phyloP scores from a whole-genome alignment of 2,329 filamentous ascomycete genomes.

The Paradendryphiella salina region DNA sequence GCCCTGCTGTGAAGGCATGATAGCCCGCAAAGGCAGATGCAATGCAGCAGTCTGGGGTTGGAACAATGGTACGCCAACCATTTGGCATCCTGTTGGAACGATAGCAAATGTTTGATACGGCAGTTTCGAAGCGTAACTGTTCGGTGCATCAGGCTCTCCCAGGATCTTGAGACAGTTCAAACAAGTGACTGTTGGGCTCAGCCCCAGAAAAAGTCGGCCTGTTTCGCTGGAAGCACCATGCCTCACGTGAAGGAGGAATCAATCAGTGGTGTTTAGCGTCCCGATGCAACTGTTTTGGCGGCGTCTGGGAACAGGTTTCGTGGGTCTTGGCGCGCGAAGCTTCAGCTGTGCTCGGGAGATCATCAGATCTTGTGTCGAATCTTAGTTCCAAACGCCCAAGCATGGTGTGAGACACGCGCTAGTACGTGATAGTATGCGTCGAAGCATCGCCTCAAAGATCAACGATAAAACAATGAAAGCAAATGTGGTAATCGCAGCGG shows the following conservation, averaged over 20 bases:
- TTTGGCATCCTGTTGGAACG: constrained; percentile 3
- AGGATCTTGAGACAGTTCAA: constrained; percentile 8
- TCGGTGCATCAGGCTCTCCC: constrained; percentile 19
- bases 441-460: neutral
- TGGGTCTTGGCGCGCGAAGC: constrained; percentile 34
- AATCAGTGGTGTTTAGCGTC: constrained; percentile 30
- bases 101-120: constrained; percentile 20
- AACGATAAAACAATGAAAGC: neutral
- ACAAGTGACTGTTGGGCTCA: constrained; percentile 7
- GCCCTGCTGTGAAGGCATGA: constrained; percentile 12
- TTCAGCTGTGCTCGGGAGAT: constrained; percentile 19
- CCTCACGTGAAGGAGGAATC: constrained; percentile 6
- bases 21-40: constrained; percentile 4
- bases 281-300: constrained; percentile 36
- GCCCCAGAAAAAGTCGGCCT: constrained; percentile 12
- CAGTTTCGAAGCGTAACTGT: constrained; percentile 19
- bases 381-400: constrained; percentile 14
- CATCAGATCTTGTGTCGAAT: constrained; percentile 25
- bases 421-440: neutral
- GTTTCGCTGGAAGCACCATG: constrained; percentile 21
- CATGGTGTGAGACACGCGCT: constrained; percentile 1
- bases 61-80: constrained; percentile 9
- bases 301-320: constrained; percentile 42
- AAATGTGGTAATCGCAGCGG: neutral
- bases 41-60: constrained; percentile 12